Conservation (phyloP, 768 basidiomycete species). For the Macrolepiota dolichaula region DNA sequence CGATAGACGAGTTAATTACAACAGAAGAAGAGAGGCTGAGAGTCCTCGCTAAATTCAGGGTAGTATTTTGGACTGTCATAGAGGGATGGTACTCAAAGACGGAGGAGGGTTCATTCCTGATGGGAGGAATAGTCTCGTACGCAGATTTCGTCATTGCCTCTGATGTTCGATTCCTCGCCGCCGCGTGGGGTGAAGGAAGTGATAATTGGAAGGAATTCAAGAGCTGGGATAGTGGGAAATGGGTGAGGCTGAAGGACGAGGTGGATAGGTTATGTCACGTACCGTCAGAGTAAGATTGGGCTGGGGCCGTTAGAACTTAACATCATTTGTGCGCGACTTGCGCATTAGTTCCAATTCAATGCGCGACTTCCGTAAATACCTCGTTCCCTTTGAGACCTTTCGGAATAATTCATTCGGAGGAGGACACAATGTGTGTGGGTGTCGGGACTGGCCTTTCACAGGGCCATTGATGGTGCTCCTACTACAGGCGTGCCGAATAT, state of each 20-base stretch:
- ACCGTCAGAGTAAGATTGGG: not conserved
- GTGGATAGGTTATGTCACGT: not conserved
- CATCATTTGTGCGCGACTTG: too few species aligned
- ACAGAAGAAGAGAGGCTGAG: not conserved
- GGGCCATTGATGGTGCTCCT: too few species aligned
- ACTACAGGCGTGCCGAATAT: too few species aligned
- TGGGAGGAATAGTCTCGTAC: slow-evolving; percentile 14
- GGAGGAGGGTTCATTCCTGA: slow-evolving; percentile 13
- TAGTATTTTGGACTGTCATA: not conserved
- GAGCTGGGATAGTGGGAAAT: slow-evolving; percentile 22
- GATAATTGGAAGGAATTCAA: slow-evolving; percentile 23
- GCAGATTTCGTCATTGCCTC: not conserved
- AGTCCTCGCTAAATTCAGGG: slow-evolving; percentile 2
- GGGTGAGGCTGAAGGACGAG: slow-evolving; percentile 15
- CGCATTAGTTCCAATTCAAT: too few species aligned
- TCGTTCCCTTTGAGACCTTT: too few species aligned
- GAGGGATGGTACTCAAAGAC: not conserved
- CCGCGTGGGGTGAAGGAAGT: slow-evolving; percentile 20
- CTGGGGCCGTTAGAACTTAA: too few species aligned
- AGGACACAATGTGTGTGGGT: too few species aligned
- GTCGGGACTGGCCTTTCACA: too few species aligned
- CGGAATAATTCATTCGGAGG: too few species aligned
- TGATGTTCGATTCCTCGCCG: slow-evolving; percentile 11
- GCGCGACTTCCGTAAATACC: too few species aligned
- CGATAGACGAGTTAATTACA: not conserved